phyloP scores from a whole-genome alignment of 2,329 filamentous ascomycete species.

The Colletotrichum sp. region DNA sequence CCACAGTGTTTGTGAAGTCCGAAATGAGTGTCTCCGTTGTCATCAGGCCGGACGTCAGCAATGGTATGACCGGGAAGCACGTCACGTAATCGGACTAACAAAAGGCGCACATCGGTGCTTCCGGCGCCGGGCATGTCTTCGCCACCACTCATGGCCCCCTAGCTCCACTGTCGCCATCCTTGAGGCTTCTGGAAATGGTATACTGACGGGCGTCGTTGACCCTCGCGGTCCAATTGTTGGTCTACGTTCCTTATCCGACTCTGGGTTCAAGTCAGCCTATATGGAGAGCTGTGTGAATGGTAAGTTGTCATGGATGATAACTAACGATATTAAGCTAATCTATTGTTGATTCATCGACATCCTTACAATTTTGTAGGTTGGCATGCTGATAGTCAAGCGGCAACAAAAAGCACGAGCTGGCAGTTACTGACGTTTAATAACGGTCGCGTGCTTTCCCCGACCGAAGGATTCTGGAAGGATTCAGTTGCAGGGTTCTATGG shows the following conservation, averaged over 20 bases:
- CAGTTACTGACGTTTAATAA: background rate
- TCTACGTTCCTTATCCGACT: background rate
- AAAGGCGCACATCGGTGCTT: background rate
- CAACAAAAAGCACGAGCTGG: background rate
- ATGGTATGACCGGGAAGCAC: background rate
- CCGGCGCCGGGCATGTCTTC: background rate
- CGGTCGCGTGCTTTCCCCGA: background rate
- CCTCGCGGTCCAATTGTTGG: fast-evolving
- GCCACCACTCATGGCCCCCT: background rate
- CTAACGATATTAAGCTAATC: fast-evolving
- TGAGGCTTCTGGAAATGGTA: background rate
- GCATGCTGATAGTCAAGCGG: background rate
- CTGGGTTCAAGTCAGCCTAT: background rate
- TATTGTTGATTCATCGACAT: background rate
- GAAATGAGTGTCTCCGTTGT: background rate
- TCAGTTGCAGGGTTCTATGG: background rate
- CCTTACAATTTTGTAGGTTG: background rate
- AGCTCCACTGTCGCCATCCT: background rate
- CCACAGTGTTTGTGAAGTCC: background rate
- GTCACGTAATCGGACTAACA: background rate
- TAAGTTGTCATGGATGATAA: background rate
- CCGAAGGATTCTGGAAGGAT: background rate
- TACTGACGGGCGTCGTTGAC: background rate
- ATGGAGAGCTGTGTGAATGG: background rate
- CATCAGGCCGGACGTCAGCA: background rate